Evolutionary conservation across 2,329 filamentous ascomycete genomes (phyloP), one percentile per base, ranked within the genome.

Genomic region (Trichoderma atrobrunneum): DNA sequence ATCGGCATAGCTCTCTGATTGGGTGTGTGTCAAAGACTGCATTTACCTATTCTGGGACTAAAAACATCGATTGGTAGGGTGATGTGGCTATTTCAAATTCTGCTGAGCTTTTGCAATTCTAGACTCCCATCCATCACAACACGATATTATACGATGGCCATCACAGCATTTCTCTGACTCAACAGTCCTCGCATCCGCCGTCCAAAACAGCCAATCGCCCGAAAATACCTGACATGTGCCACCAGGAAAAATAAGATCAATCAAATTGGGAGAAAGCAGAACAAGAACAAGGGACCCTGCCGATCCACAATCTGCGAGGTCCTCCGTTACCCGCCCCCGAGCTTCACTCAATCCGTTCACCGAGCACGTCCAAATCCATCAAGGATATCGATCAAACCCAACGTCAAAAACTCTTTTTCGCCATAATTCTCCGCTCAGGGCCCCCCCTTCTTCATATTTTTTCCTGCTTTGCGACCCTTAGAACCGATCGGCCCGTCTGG

Each of bases 221-320:
- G 54, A 36, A 7, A 36, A 28, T 57, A 7, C 28, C 43, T 66
- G 63, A 18, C 43, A 54, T 56, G 43, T 56, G 43, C 63, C n/a
- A 54, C 39, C 12, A 59, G 1, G 4, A 59, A n/a, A 30, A 7
- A 32, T 32, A n/a, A 28, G 36, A 39, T 39, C 36, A 39, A 18
- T 39, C 36, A n/a, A 59, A 60, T 32, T 39, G 16, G 7, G 36
- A n/a, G n/a, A n/a, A n/a, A n/a, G n/a, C n/a, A n/a, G n/a, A n/a
- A 60, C 1, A 1, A 48, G 8, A 48, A 48, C 43, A 48, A 39
- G 36, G 34, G 18, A 48, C n/a, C 43, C 18, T 1, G n/a, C 0
- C 11, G 64, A 30, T 54, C 65, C 65, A 68, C 65, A 68, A 68
- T 68, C 65, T 68, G 65, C 65, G 60, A 68, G 54, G 54, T 32